Evolutionary conservation across 768 basidiomycete species (phyloP).

Genomic region (Xerocomus spinulosus): DNA sequence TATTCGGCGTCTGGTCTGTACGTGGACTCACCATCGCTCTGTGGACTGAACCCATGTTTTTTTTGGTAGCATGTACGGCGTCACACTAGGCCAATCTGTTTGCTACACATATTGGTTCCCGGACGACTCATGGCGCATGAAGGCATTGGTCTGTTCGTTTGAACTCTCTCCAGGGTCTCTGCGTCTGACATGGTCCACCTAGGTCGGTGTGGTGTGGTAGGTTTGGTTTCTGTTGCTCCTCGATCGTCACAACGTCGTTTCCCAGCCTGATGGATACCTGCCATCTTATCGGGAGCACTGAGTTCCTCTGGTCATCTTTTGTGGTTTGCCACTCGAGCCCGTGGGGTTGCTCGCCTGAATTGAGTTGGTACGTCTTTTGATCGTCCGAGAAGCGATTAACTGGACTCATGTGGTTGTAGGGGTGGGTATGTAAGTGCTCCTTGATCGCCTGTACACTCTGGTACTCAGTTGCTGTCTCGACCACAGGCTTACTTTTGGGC

Average conservation of each 20-base stretch:
- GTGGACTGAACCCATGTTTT: not conserved
- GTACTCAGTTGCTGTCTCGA: not conserved
- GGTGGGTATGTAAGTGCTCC: not conserved
- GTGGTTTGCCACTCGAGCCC: conserved; percentile 3
- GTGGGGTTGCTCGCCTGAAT: not conserved
- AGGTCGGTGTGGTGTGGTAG: conserved; percentile 5
- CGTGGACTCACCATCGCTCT: not conserved
- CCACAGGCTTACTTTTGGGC: not conserved
- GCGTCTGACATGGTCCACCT: not conserved
- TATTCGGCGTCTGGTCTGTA: conserved; percentile 2
- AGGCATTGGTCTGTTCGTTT: conserved; percentile 1
- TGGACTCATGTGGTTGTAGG: too few species aligned
- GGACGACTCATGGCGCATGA: not conserved
- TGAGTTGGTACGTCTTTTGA: conserved; percentile 1
- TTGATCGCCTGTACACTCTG: not conserved
- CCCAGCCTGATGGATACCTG: conserved; percentile 4
- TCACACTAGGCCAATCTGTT: conserved; percentile 8
- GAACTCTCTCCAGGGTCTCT: not conserved
- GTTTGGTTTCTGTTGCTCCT: too few species aligned
- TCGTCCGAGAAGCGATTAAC: not conserved
- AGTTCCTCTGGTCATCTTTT: not conserved
- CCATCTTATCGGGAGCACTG: conserved; percentile 2
- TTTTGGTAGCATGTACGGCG: conserved; percentile 9
- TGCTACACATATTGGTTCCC: conserved; percentile 13
- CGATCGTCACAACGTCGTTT: too few species aligned